Conservation (phyloP, 805 yeast genomes). For the Yarrowia sp. region DNA sequence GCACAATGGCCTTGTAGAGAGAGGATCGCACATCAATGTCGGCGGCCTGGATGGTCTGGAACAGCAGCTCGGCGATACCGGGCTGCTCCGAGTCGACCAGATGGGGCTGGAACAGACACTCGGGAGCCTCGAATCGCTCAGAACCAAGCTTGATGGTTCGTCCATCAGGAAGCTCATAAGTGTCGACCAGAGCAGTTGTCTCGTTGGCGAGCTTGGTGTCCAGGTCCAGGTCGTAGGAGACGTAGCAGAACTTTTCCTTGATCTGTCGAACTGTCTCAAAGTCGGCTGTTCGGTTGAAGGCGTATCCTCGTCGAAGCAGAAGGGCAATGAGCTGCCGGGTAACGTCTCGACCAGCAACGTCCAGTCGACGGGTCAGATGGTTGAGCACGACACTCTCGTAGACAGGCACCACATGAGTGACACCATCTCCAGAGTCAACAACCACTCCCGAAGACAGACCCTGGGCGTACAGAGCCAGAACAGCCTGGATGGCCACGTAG, state of each 20-base stretch:
- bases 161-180: conserved; percentile 94
- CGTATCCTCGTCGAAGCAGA: conserved; percentile 92
- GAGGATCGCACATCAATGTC: conserved; percentile 91
- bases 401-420: conserved; percentile 96
- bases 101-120: conserved; percentile 93
- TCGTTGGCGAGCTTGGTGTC: conserved; percentile 86
- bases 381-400: conserved; percentile 95
- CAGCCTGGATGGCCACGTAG: conserved; percentile 95
- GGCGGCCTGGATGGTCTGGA: conserved; percentile 90
- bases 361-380: conserved; percentile 86
- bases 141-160: conserved; percentile 90
- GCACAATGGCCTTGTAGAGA: conserved; percentile 84
- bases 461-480: conserved; percentile 95
- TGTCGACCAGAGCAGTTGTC: conserved; percentile 91
- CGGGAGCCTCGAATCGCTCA: conserved; percentile 95
- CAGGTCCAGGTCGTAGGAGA: conserved; percentile 87
- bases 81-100: conserved; percentile 95
- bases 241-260: conserved; percentile 93
- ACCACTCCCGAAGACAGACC: conserved; percentile 96
- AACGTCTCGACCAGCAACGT: conserved; percentile 97
- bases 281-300: conserved; percentile 97
- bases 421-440: conserved; percentile 98
- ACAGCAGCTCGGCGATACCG: conserved; percentile 90
- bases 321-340: conserved; percentile 92
- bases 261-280: conserved; percentile 98